Conservation (phyloP, 140 eudicot species). For the Oenanthe javanica region DNA sequence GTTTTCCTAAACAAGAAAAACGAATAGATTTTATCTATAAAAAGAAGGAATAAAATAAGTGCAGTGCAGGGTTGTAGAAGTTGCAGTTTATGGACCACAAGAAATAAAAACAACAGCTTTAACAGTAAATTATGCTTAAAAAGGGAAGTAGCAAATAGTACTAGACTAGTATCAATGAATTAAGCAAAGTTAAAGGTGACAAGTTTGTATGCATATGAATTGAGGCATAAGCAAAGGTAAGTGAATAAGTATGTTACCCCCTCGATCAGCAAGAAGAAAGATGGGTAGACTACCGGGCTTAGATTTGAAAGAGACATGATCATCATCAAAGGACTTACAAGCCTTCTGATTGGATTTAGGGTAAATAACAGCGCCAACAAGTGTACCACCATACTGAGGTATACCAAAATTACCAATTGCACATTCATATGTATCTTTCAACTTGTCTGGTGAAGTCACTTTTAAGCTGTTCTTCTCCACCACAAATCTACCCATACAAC, state of each 20-base stretch:
- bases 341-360: slow-evolving; percentile 44
- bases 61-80: neutral
- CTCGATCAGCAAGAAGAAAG: slow-evolving; percentile 67
- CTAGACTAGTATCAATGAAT: neutral
- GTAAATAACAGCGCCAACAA: slow-evolving; percentile 54
- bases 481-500: slow-evolving; percentile 61
- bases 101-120: neutral
- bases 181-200: no score
- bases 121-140: neutral
- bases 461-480: slow-evolving; percentile 74
- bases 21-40: neutral
- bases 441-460: slow-evolving; percentile 49
- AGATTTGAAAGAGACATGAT: slow-evolving; percentile 38
- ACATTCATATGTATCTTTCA: slow-evolving; percentile 53
- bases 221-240: neutral
- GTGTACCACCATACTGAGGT: slow-evolving; percentile 75
- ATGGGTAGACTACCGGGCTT: slow-evolving; percentile 64
- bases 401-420: slow-evolving; percentile 86
- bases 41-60: no score
- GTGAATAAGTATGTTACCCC: slow-evolving; percentile 32
- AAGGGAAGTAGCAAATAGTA: neutral
- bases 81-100: neutral
- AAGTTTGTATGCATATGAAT: neutral
- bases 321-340: slow-evolving; percentile 37
- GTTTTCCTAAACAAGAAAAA: neutral